A percentile compares a stretch with the other conserved stretches of the same genome.
These are phyloP conservation scores for Boehmeria nivea DNA, from an alignment of 306 rosid species.

Conservation along the genomic window DNA sequence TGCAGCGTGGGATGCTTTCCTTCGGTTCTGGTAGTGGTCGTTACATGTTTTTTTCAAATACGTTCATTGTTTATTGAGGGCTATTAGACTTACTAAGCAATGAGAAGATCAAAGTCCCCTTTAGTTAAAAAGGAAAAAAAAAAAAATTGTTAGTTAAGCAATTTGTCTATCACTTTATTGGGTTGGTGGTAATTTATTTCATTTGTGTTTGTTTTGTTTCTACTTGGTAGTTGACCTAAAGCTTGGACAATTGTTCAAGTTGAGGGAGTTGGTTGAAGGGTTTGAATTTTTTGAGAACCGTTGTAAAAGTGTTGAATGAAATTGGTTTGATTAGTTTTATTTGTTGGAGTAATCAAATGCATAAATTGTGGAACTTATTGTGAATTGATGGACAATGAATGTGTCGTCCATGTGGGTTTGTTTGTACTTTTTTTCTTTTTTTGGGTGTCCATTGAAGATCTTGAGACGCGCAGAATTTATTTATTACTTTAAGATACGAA, in stretches of 20 bases:
- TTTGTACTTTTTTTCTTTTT: too few relatives aligned
- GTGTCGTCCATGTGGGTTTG: slow-evolving; percentile 9
- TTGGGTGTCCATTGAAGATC: not conserved
- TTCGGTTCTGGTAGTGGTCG: slow-evolving; percentile 36
- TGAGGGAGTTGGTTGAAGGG: slow-evolving; percentile 4
- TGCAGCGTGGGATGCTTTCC: slow-evolving; percentile 52
- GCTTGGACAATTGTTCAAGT: not conserved
- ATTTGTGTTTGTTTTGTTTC: not conserved
- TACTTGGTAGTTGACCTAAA: slow-evolving; percentile 5
- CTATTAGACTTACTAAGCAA: too few relatives aligned
- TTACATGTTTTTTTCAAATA: not conserved
- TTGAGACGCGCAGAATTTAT: not conserved
- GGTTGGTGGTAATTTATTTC: slow-evolving; percentile 2
- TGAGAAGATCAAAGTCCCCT: too few relatives aligned
- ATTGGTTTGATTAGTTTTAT: slow-evolving; percentile 2
- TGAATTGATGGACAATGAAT: not conserved
- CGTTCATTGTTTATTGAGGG: too few relatives aligned
- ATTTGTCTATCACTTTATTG: not conserved
- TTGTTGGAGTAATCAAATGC: slow-evolving; percentile 3
- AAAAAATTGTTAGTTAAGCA: slow-evolving; percentile 1
- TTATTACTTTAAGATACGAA: not conserved
- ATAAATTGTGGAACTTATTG: slow-evolving; percentile 6
- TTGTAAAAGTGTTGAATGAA: not conserved
- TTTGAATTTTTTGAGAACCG: not conserved
- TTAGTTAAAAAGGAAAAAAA: too few relatives aligned